Evolutionary conservation across 257 asterid genomes (phyloP), one percentile per base, ranked within the genome.

Genomic region (Fraxinus americana): DNA sequence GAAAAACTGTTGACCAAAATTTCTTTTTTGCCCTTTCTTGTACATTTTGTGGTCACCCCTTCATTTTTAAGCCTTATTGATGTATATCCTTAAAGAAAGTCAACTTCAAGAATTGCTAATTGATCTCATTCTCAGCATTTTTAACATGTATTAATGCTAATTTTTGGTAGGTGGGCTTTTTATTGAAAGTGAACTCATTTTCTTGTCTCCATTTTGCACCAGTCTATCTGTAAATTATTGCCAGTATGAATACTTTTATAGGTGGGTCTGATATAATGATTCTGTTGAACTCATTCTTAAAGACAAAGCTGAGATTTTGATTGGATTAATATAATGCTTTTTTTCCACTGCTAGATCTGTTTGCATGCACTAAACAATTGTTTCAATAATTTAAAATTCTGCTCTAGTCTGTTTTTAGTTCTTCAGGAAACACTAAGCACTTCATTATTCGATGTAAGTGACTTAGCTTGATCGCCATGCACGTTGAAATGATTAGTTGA

Each of bases 241-340:
- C 77, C 63, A 66, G 27, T 63, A 50, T 50, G 25, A 80, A 50
- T 73, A 54, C 85, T 83, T 76, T 80, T 66, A 48, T 74, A 85
- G 82, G 93, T 85, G 89, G 88, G 88, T 90, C 88, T 80, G 8
- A 75, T 81, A 71, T 57, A 76, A 70, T 85, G 77, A 79, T 84
- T 82, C 82, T 79, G 70, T 70, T 82, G 21, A 54, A 52, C 54
- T 41, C 72, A 61, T 78, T 72, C 35, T 63, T 59, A 67, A 63
- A 65, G 72, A 74, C 83, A 69, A 74, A 35, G 7, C 1, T 7
- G 38, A 43, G 75, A 79, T 79, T 52, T 74, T 38, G 67, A 67
- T 74, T 79, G 30, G 66, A 67, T 30, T 48, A 35, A 66, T 59
- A 36, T 73, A 19, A 23, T 63, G 35, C 69, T 1, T 52, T 9